Percentiles rank a stretch among this genome's conserved stretches.
Evolutionary conservation across 345 rosid species (phyloP).

Genomic region (Acer yangbiense): DNA sequence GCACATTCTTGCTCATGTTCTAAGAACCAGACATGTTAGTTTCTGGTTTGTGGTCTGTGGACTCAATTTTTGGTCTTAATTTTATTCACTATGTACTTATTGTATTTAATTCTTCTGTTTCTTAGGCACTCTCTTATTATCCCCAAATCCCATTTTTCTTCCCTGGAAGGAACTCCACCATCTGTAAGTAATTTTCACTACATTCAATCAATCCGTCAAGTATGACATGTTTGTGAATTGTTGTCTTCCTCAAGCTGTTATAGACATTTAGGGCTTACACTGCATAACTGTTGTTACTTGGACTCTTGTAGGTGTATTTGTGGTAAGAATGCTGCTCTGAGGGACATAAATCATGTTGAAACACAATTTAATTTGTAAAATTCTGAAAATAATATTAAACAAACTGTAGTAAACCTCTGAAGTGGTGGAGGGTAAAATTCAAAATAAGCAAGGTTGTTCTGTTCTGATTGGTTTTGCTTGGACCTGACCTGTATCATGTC

Average conservation of each 20-base stretch:
- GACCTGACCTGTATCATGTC: not conserved
- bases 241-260: not conserved
- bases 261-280: not conserved
- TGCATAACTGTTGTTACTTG: not conserved
- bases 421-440: not conserved
- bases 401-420: not conserved
- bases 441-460: not conserved
- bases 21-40: not conserved
- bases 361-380: not conserved
- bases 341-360: not conserved
- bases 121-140: slow-evolving; percentile 91
- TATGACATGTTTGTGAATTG: not conserved
- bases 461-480: not conserved
- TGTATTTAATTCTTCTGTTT: slow-evolving; percentile 15
- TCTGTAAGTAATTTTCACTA: slow-evolving; percentile 60
- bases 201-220: not conserved
- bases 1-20: not conserved
- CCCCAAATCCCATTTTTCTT: slow-evolving; percentile 82
- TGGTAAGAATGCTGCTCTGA: not conserved
- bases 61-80: not conserved
- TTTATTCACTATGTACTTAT: slow-evolving; percentile 6
- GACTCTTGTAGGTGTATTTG: not conserved
- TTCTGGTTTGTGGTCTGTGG: not conserved
- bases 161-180: slow-evolving; percentile 83
- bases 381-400: not conserved